Evolutionary conservation across 371 early-diverging fungal species (phyloP), one percentile per base, ranked within the genome.

Genomic region (Lichtheimia ornata): DNA sequence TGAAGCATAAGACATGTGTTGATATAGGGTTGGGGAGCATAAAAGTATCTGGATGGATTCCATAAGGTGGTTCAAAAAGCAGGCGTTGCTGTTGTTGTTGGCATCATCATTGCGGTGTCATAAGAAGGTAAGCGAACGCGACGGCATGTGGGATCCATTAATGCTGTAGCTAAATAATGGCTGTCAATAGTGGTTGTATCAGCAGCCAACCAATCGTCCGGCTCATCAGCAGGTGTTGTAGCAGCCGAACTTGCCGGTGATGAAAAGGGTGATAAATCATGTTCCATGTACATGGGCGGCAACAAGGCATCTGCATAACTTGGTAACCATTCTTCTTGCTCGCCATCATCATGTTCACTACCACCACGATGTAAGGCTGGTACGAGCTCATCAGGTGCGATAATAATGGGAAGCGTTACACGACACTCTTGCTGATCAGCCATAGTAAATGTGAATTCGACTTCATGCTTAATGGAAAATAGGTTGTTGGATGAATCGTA

Each of bases 401-500:
- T 65, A 2, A 63, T 59, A 25, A 79, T 56, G 0, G 80, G 76
- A 30, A 79, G 54, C 2, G 74, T 55, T 1, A 69, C 69, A 13
- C 80, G 67, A 9, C 75, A 52, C 52, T 79, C 80, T 2, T 18
- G 41, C 3, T 43, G 20, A 24, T 44, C 62, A 50, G 3, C 71
- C 72, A 17, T 64, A 52, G 13, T 18, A 55, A 79, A 66, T 12
- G 69, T 72, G 22, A 72, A 74, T 28, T 72, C 69, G 15, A 76
- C 45, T 53, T 76, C 68, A 35, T 79, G 80, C 28, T 67, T 65
- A 4, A 79, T 67, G 20, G 55, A 54, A 14, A 74, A 66, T 49
- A 65, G 63, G 2, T 58, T 58, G 35, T 76, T 74, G 0, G 62
- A 25, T 5, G 66, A 60, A 49, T 78, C 72, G 54, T 59, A 70